Base-by-base conservation (phyloP, 2,329 filamentous ascomycete species). In the Cryphonectria naterciae region DNA sequence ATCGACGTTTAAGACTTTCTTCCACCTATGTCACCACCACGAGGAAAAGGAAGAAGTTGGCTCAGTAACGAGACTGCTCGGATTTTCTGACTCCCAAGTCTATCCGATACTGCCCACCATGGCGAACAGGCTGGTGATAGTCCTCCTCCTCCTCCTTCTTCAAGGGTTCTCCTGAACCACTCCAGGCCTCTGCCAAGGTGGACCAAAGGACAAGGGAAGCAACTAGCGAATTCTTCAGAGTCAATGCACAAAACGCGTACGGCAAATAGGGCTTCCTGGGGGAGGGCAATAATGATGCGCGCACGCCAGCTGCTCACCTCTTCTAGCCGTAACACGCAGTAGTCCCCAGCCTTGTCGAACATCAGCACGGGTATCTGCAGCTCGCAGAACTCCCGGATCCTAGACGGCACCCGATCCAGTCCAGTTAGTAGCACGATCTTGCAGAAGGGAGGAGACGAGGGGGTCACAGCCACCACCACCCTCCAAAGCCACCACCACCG, bases 341-440 rank as follows among this genome's bases (percentile, higher is more conserved):
- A 94, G 72, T 91, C 88, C 2, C 91, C 91, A 73, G 94, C 87
- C 79, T 91, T 92, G 80, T 97, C 94, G 81, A 97, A 97, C 95
- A 98, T 97, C 79, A 97, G 90, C 70, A 99, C 87, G 0, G 94
- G 95, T 71, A 88, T 90, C 7, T 85, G 82, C n/a, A 89, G 78
- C 8, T 86, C 80, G 75, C 89, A 92, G 77, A 95, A 95, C 81
- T 95, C 93, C 64, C 92, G 89, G 74, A 95, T 94, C 75, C 91
- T 92, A 74, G 68, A 69, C 43, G 60, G 60, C 63, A 60, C 54
- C 56, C 32, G 41, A 22, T 22, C 22, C n/a, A 22, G 6, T 61
- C 22, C 25, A 15, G 32, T 35, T 17, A 11, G n/a, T 65, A 43
- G 10, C 15, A n/a, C 35, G 39, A 49, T 58, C 17, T n/a, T 32